These are phyloP conservation scores for Petunia hybrid DNA, from an alignment of 305 asterid species.

Conservation along the genomic window DNA sequence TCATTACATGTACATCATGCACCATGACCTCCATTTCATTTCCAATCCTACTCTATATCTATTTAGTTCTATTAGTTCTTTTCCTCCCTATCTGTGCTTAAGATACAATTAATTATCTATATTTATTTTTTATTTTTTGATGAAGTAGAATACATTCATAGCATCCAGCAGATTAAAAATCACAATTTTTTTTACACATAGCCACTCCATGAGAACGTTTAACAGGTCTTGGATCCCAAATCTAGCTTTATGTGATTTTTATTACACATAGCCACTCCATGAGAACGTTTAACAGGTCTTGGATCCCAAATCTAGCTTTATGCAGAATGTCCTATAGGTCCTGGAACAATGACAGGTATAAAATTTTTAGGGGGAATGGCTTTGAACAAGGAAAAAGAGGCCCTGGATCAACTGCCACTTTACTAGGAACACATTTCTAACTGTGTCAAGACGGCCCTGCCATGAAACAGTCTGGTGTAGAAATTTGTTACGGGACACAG, in stretches of 20 bases:
- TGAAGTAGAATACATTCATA: too few species aligned
- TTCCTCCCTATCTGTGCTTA: constrained; percentile 19
- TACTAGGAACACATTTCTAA: constrained; percentile 24
- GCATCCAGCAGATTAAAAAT: too few species aligned
- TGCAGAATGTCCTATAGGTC: neutral
- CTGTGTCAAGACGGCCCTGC: neutral
- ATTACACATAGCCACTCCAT: neutral
- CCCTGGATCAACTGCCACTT: neutral
- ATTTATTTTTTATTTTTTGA: neutral
- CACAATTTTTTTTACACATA: too few species aligned
- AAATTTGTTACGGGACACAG: neutral
- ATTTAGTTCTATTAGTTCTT: constrained; percentile 20
- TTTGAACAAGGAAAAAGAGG: neutral
- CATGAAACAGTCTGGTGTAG: neutral
- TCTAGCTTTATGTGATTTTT: neutral
- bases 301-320: neutral
- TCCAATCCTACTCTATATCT: constrained; percentile 10
- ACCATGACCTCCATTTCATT: constrained; percentile 16
- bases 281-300: too few species aligned
- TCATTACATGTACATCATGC: constrained; percentile 18
- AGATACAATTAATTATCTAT: constrained; percentile 1
- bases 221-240: too few species aligned
- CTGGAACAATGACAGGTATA: neutral
- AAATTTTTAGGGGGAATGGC: neutral
- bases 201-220: neutral